These are phyloP conservation scores for Leucocoprinus leucothites DNA, from an alignment of 768 basidiomycete genomes.

Conservation along the genomic window DNA sequence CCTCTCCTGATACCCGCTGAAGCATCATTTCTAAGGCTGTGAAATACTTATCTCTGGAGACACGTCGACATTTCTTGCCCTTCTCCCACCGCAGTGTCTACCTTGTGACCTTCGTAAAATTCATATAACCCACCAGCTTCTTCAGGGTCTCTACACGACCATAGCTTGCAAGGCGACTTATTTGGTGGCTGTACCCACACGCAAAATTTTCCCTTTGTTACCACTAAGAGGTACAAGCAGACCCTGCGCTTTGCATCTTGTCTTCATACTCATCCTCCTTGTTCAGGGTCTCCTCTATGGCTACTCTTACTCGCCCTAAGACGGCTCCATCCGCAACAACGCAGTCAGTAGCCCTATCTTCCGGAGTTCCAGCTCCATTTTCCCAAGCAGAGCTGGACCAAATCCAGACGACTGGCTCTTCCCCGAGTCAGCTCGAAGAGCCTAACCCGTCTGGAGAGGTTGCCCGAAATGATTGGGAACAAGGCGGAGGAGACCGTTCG, in stretches of 20 bases:
- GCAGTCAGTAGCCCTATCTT: constrained; percentile 21
- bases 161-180: too few relatives aligned
- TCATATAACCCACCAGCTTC: not conserved
- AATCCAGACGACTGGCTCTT: constrained; percentile 9
- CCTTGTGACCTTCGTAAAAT: constrained; percentile 7
- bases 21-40: not conserved
- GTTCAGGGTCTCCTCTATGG: constrained; percentile 24
- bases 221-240: not conserved
- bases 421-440: constrained; percentile 4
- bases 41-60: not conserved
- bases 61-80: not conserved
- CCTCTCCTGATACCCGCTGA: not conserved
- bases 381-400: constrained; percentile 31
- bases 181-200: not conserved
- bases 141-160: constrained; percentile 4
- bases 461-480: constrained; percentile 4
- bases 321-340: constrained; percentile 20
- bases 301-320: constrained; percentile 36
- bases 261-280: constrained; percentile 1
- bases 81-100: not conserved
- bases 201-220: not conserved
- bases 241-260: not conserved
- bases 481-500: constrained; percentile 9
- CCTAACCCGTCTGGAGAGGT: constrained; percentile 6
- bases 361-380: constrained; percentile 38